phyloP scores from a whole-genome alignment of 2,329 filamentous ascomycete genomes.

The Pseudopyricularia javanii region DNA sequence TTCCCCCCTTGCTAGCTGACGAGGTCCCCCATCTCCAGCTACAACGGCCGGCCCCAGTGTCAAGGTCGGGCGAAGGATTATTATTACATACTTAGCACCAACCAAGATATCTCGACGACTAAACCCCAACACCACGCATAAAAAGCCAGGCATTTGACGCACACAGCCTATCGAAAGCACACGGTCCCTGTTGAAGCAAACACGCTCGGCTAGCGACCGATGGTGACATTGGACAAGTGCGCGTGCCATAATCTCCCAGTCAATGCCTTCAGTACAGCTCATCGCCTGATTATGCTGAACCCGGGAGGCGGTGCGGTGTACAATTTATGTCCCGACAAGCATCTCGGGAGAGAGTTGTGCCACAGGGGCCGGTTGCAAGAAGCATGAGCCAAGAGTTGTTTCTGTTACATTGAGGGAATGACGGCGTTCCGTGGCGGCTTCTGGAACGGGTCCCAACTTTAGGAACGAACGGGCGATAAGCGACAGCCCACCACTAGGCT shows the following conservation, averaged over 20 bases:
- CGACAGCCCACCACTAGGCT: not conserved
- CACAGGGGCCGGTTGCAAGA: not conserved
- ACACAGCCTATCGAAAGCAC: no score
- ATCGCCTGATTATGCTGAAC: no score
- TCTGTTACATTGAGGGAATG: not conserved
- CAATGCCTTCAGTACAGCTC: no score
- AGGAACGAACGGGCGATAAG: not conserved
- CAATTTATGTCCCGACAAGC: no score
- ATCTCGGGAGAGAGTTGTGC: not conserved
- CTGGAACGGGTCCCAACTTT: not conserved
- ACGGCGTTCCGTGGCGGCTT: not conserved
- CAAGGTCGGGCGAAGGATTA: not conserved
- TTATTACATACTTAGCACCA: no score
- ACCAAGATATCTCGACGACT: not conserved
- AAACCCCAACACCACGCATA: not conserved
- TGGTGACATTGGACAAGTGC: not conserved
- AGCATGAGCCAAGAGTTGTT: not conserved
- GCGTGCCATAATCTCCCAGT: not conserved
- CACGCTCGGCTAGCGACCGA: not conserved
- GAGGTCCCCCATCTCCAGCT: not conserved
- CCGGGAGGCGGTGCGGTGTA: no score
- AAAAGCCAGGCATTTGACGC: no score
- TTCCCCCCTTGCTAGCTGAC: slow-evolving; percentile 10
- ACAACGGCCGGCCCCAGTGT: not conserved
- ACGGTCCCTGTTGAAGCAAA: not conserved